Base-by-base conservation (phyloP, 805 yeast species). In the Sporopachydermia lactativora region DNA sequence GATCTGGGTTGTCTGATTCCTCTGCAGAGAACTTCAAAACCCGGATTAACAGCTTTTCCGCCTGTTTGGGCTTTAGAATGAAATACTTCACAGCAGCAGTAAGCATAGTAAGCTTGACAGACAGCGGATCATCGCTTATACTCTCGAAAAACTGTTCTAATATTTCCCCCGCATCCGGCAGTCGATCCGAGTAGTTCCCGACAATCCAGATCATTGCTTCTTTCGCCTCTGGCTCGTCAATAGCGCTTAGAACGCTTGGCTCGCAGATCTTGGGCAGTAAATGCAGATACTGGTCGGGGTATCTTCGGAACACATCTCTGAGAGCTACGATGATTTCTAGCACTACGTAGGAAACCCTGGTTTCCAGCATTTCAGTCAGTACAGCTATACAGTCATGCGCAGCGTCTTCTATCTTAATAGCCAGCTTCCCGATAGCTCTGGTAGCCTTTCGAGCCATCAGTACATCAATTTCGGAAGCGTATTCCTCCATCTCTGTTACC, bases 381-480 rank as follows among this genome's bases (percentile, higher is more conserved):
- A 75, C 72, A 3, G 70, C 68, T 3, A 83, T 79, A 57, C 95
- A 83, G 17, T 65, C 65, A 3, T 65, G 60, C 0, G 88, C 77
- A 0, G 82, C 75, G 4, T 57, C 56, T 17, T 74, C 75, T n/a
- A 85, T 59, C 52, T 83, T 84, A 18, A 86, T 75, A 0, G 96
- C 94, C 16, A 89, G 61, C 52, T 86, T 83, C 2, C 96, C 96
- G 45, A 89, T 75, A 0, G 95, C 95, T 44, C 95, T 62, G 3
- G 89, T 75, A 0, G 96, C 86, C 51, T 85, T 82, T 42, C 94
- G 65, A 1, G 88, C 82, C 79, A 86, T 84, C 43, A 80, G 80
- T 17, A 78, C 71, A 57, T 88, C 96, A 11, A 83, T 77, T 51
- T 84, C 95, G 0, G 86, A 72, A 3, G 94, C 94, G 57, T 88